Evolutionary conservation across 1,139 yeast species (phyloP), one percentile per base, ranked within the genome.

Genomic region (Debaryomycetaceae sp.): DNA sequence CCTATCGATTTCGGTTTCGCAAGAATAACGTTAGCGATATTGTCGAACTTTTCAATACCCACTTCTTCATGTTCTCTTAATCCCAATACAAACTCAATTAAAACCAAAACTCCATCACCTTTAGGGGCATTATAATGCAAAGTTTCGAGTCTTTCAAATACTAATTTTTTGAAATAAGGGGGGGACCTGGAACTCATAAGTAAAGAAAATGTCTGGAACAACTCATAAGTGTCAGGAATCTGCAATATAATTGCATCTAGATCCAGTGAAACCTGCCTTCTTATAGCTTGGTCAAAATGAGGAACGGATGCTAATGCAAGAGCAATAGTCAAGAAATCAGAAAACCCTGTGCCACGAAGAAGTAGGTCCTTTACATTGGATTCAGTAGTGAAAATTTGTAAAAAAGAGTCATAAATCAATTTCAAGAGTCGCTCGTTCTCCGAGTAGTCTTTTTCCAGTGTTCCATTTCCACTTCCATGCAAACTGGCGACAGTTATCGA

Each of bases 81-180:
- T 0, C 95, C 96, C 13, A 87, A 69, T 0, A 86, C 73, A 48
- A 85, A 81, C 59, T 92, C 98, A 29, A 89, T 72, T 38, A 91
- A 61, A 1, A 88, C 71, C 29, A 76, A 62, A 1, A 91, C 75
- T 0, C 97, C 97, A 53, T 86, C 83, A 1, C 48, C 44, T 13
- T 65, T 62, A 1, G 74, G 64, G 11, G 94, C 74, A 36, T 70
- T 58, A 18, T 77, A 58, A 2, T 87, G 86, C 22, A 87, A 62
- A 5, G 59, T 47, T 2, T 83, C 78, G 5, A 91, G 60, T 39
- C 68, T 62, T 0, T 53, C 43, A 48, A 78, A 55, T 1, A 81
- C 69, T 50, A 71, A 70, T 37, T 43, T 55, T 48, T 66, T 78
- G 53, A 63, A 80, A 47, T 47, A 73, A 0, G 54, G 41, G 0